These are phyloP conservation scores for Fusarium concolor DNA, from an alignment of 2,329 filamentous ascomycete species.

Conservation along the genomic window DNA sequence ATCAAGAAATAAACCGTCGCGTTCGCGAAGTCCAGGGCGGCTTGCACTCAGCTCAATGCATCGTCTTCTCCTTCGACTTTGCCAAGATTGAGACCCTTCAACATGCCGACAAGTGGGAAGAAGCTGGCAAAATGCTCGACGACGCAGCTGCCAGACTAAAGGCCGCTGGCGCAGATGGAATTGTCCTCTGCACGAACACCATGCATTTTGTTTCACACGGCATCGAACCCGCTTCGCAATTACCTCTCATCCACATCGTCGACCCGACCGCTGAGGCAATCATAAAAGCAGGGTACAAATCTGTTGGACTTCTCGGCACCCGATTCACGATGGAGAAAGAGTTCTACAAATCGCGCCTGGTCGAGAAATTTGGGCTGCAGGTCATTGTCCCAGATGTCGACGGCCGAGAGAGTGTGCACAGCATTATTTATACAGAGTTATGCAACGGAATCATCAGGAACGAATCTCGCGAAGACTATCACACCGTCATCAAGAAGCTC, in stretches of 20 bases:
- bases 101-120: slow-evolving; percentile 31
- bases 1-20: slow-evolving; percentile 43
- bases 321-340: slow-evolving; percentile 44
- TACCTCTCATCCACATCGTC: slow-evolving; percentile 44
- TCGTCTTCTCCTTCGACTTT: slow-evolving; percentile 46
- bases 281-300: slow-evolving; percentile 16
- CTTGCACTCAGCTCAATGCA: slow-evolving; percentile 38
- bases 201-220: slow-evolving; percentile 39
- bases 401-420: slow-evolving; percentile 26
- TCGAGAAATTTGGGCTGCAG: slow-evolving; percentile 10
- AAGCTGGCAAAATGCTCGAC: slow-evolving; percentile 27
- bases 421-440: slow-evolving; percentile 39
- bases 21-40: slow-evolving; percentile 39
- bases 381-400: slow-evolving; percentile 23
- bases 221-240: slow-evolving; percentile 13
- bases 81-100: slow-evolving; percentile 39
- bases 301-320: slow-evolving; percentile 39
- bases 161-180: slow-evolving; percentile 38
- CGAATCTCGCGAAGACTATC: slow-evolving; percentile 25
- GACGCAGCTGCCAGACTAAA: slow-evolving; percentile 29
- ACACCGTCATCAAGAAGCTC: slow-evolving; percentile 18
- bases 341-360: slow-evolving; percentile 37
- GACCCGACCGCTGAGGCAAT: slow-evolving; percentile 40
- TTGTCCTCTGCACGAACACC: slow-evolving; percentile 44
- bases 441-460: slow-evolving; percentile 37